Conservation (phyloP, 2,329 filamentous ascomycete genomes). For the Sarocladiaceae sp. region DNA sequence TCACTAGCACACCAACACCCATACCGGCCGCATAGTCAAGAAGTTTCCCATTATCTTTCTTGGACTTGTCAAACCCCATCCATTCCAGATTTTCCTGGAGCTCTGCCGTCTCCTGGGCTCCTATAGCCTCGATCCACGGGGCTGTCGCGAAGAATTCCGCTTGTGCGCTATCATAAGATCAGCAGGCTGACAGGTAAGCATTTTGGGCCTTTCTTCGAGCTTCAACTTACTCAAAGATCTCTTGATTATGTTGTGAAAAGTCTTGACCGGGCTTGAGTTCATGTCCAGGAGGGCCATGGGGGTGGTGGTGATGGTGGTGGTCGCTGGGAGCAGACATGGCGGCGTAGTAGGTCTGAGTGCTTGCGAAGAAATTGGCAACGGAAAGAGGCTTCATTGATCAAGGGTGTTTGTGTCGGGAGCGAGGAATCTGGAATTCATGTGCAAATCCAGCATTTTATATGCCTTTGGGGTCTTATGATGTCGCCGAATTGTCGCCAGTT, state of each 20-base stretch:
- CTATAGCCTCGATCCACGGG: conserved; percentile 19
- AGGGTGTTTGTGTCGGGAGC: too few species aligned
- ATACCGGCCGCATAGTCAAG: conserved; percentile 27
- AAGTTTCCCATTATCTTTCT: conserved; percentile 14
- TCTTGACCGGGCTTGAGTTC: conserved; percentile 13
- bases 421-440: too few species aligned
- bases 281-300: background rate
- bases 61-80: conserved; percentile 17
- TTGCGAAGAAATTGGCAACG: background rate
- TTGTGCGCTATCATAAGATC: conserved; percentile 13
- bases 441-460: too few species aligned
- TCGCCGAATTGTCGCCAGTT: too few species aligned
- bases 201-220: too few species aligned
- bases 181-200: background rate
- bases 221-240: conserved; percentile 20
- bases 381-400: too few species aligned
- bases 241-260: conserved; percentile 20
- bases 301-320: conserved; percentile 15
- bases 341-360: conserved; percentile 11
- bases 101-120: conserved; percentile 19
- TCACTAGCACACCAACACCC: conserved; percentile 22
- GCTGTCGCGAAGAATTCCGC: conserved; percentile 14
- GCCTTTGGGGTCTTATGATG: too few species aligned
- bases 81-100: conserved; percentile 19
- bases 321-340: conserved; percentile 17